Evolutionary conservation across 129 eudicot genomes (phyloP), one percentile per base, ranked within the genome.

Genomic region (Artemisia annua): DNA sequence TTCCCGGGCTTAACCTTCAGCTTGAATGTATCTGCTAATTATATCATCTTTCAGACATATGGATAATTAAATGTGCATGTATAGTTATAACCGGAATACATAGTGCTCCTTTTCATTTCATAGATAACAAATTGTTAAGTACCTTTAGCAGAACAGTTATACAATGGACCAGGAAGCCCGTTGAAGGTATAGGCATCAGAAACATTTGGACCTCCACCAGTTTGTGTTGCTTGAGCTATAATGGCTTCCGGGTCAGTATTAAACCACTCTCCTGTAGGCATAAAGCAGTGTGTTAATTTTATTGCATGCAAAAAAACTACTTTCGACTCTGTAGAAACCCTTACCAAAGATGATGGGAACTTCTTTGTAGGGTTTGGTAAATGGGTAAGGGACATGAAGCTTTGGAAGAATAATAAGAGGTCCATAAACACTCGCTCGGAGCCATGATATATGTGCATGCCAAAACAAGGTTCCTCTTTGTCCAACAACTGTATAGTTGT

Each of bases 21-120:
- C 64, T 69, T 80, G 80, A 60, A 69, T 30, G 80, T 75, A 50
- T 69, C 84, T 80, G 57, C 39, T 8, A 65, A 55, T 43, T 63
- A 30, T 30, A 30, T 30, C 19, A 48, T 66, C 35, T 8, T 7
- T 39, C 46, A 39, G 46, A 39, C 46, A 35, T 6, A 6, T 35
- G 7, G 2, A 35, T 35, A 4, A 32, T 32, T 32, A 32, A 4
- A 32, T 5, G 3, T 32, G 39, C 7, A 32, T 32, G 39, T 5
- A 39, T 20, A 2, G 9, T 0, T 57, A 3, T 56, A 24, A 58
- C 13, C 11, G 35, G 19, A 10, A 58, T 20, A 30, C 5, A 20
- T 1, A 58, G 1, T 22, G 11, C 63, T 18, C 7, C 14, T 22
- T 22, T 3, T 18, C 7, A 58, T 8, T 20, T 58, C 26, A 0